Evolutionary conservation across 768 basidiomycete genomes (phyloP), one percentile per base, ranked within the genome.

Genomic region (Coprinopsis cinerea): DNA sequence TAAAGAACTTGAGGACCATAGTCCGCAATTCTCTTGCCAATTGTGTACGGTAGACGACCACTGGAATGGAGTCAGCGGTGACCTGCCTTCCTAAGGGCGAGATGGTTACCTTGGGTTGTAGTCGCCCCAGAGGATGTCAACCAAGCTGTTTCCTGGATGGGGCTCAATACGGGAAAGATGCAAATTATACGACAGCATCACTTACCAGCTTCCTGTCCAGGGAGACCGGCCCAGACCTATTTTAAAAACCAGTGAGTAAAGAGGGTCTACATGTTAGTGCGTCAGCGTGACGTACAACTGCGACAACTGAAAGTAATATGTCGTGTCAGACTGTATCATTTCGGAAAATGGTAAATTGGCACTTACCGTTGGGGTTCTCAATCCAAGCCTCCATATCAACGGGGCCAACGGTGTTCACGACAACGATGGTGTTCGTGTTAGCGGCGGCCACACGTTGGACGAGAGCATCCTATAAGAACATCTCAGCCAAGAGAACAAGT

Each of bases 361-460:
- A 52, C 67, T 25, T 49, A 71, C 64, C 69, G 59, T 85, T 83
- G 1, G 72, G 62, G 54, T 83, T 68, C 45, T 72, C 70, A 35
- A 79, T 76, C 78, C 82, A 83, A 18, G 73, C 54, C 61, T 83
- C 78, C 66, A 77, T 67, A 25, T 70, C 68, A 44, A 83, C 75
- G 0, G 78, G 74, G 0, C 85, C 85, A 40, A 84, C 82, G 6
- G 76, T 73, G 59, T 88, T 80, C 3, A 85, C 71, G 9, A 87
- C 75, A 30, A 88, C 85, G 28, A 89, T 68, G 1, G 81, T 83
- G 57, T 78, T 76, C 22, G 71, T 63, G 57, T 81, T 81, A n/a
- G 67, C 67, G 22, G 65, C 64, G 2, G 85, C 82, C 13, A 80
- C 80, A 24, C 66, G 66, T 34, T 70, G 61, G 7, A 82, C 70